Evolutionary conservation across 345 rosid genomes (phyloP).

Genomic region (Anastatica hierochuntica): DNA sequence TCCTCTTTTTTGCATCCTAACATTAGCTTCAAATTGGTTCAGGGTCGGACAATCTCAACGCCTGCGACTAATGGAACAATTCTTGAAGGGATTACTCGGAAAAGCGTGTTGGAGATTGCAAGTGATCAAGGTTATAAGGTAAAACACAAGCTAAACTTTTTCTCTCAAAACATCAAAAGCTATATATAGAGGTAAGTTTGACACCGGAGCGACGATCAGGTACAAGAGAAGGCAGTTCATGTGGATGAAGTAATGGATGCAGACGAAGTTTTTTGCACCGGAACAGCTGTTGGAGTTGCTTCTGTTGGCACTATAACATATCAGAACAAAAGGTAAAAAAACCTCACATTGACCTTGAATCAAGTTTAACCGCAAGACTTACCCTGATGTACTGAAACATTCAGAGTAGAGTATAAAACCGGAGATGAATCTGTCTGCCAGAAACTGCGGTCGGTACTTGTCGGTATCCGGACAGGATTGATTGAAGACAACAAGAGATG

Average conservation of each 20-base stretch:
- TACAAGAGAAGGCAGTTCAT: conserved; percentile 39
- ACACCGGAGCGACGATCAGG: background rate
- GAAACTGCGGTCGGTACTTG: conserved; percentile 48
- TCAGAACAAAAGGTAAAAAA: conserved; percentile 43
- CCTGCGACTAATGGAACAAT: conserved; percentile 38
- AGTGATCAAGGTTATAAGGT: conserved; percentile 63
- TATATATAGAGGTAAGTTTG: background rate
- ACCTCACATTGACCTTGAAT: background rate
- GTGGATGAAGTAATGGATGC: conserved; percentile 68
- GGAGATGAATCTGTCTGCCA: conserved; percentile 33
- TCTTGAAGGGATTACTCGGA: conserved; percentile 15
- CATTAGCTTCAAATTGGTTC: too few relatives aligned
- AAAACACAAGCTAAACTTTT: background rate
- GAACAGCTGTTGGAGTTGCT: conserved; percentile 84
- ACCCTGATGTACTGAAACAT: conserved; percentile 11
- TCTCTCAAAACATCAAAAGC: background rate
- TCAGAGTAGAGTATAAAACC: conserved; percentile 52
- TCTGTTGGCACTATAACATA: conserved; percentile 82
- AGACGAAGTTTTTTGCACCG: conserved; percentile 85
- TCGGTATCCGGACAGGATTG: conserved; percentile 57
- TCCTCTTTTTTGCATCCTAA: too few relatives aligned
- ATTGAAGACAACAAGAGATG: conserved; percentile 68
- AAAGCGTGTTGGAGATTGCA: conserved; percentile 74
- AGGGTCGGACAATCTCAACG: conserved; percentile 53
- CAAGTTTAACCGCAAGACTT: too few relatives aligned